These are phyloP conservation scores for Fomitopsis pulvina DNA, from an alignment of 768 basidiomycete genomes.

Conservation along the genomic window DNA sequence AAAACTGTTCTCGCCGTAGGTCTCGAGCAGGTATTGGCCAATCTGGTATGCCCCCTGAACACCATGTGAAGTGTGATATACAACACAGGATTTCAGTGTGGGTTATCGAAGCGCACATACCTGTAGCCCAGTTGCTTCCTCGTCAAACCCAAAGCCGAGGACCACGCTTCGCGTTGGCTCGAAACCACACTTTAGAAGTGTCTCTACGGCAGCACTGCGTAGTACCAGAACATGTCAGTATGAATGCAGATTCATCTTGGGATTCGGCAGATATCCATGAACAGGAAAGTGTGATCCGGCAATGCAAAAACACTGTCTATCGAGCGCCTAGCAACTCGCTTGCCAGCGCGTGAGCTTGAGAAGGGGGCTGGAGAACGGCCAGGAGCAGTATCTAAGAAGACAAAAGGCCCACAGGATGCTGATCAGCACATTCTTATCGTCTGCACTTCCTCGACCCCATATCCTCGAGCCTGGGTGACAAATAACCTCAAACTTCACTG, in stretches of 20 bases:
- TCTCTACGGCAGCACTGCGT: conserved; percentile 36
- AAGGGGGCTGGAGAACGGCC: too few relatives aligned
- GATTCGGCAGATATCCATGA: background rate
- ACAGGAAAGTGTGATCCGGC: too few relatives aligned
- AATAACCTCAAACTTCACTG: conserved; percentile 19
- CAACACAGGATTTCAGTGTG: background rate
- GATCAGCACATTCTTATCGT: conserved; percentile 74
- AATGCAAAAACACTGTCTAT: background rate
- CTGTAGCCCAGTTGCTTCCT: conserved; percentile 33
- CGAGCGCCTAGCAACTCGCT: background rate
- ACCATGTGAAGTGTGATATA: background rate
- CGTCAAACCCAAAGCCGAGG: conserved; percentile 43
- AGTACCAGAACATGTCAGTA: background rate
- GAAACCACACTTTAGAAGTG: conserved; percentile 38
- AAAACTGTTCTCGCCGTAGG: conserved; percentile 67
- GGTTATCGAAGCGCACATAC: conserved; percentile 5
- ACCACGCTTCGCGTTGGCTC: conserved; percentile 35
- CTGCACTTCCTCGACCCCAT: conserved; percentile 71
- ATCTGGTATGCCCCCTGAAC: conserved; percentile 49
- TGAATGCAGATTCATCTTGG: background rate
- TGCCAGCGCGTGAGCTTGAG: too few relatives aligned
- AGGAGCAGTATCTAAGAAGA: background rate
- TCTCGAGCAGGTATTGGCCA: conserved; percentile 39
- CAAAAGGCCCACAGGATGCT: conserved; percentile 43
- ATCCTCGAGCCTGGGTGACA: conserved; percentile 48